A percentile compares a stretch with the other conserved stretches of the same genome.
phyloP scores from a whole-genome alignment of 129 eudicot genomes.

The Calendula officinalis region DNA sequence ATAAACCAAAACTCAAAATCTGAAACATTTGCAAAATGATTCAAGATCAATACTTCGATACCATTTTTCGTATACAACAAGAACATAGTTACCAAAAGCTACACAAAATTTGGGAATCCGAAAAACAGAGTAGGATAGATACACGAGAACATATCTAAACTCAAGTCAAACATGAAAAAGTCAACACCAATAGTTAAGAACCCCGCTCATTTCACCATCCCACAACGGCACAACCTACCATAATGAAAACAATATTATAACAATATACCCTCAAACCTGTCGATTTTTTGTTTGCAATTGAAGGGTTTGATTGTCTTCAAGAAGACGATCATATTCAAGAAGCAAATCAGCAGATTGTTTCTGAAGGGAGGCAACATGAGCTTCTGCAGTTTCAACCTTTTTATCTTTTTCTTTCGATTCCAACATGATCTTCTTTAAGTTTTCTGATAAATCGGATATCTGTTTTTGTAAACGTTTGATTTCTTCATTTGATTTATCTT shows the following conservation, averaged over 20 bases:
- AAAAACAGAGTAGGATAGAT: background rate
- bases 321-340: conserved; percentile 82
- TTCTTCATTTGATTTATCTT: conserved; percentile 63
- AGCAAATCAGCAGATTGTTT: conserved; percentile 96
- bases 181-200: background rate
- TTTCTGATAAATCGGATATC: conserved; percentile 45
- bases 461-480: conserved; percentile 53
- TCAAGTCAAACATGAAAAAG: conserved; percentile 24
- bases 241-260: conserved; percentile 5
- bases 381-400: conserved; percentile 73
- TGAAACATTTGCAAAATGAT: conserved; percentile 17
- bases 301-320: conserved; percentile 88
- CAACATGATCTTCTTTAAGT: conserved; percentile 54
- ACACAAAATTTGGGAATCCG: conserved; percentile 12
- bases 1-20: conserved; percentile 14
- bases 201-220: no score
- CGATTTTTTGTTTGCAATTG: conserved; percentile 53
- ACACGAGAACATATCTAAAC: conserved; percentile 25
- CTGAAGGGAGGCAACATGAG: conserved; percentile 84
- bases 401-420: conserved; percentile 72
- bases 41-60: background rate
- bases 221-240: background rate
- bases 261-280: conserved; percentile 28
- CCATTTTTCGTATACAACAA: conserved; percentile 15
- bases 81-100: conserved; percentile 20